These are phyloP conservation scores for Biscogniauxia marginata DNA, from an alignment of 2,329 filamentous ascomycete species.

Conservation along the genomic window DNA sequence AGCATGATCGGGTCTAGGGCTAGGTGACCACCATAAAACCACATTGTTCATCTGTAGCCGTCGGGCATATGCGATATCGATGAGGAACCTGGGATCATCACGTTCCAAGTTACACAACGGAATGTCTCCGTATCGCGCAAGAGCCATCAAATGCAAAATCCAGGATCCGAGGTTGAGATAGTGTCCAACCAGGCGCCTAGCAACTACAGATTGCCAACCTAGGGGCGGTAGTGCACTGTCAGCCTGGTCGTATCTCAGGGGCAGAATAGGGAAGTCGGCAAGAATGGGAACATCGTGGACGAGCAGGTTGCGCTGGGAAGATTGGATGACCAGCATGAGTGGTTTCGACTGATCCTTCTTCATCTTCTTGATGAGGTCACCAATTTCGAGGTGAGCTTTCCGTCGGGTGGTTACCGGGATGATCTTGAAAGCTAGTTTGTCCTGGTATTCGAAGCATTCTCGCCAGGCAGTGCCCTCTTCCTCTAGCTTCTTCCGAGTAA, in stretches of 20 bases:
- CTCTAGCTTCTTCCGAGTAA: conserved; percentile 64
- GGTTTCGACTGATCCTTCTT: conserved; percentile 80
- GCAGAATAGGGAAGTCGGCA: conserved; percentile 79
- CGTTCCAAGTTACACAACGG: conserved; percentile 93
- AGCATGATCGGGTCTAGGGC: conserved; percentile 86
- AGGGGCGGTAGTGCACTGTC: conserved; percentile 88
- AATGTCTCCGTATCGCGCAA: conserved; percentile 89
- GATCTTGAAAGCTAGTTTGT: conserved; percentile 79
- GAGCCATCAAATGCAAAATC: conserved; percentile 82
- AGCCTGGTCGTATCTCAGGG: conserved; percentile 75
- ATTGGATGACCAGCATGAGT: conserved; percentile 85
- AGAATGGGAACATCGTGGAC: conserved; percentile 82
- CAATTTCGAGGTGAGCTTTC: conserved; percentile 84
- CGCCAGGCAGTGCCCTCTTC: conserved; percentile 71
- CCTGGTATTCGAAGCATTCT: conserved; percentile 82
- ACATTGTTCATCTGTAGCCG: conserved; percentile 88
- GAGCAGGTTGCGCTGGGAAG: conserved; percentile 76
- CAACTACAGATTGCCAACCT: conserved; percentile 89
- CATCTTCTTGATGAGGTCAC: conserved; percentile 86
- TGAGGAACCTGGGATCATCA: conserved; percentile 91
- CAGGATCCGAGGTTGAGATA: conserved; percentile 92
- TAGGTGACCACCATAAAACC: conserved; percentile 93
- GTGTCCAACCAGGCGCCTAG: conserved; percentile 80
- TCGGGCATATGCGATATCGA: conserved; percentile 92
- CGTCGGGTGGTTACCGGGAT: conserved; percentile 85